Conservation (phyloP, 2,329 filamentous ascomycete species). For the Curvularia verruculosa region DNA sequence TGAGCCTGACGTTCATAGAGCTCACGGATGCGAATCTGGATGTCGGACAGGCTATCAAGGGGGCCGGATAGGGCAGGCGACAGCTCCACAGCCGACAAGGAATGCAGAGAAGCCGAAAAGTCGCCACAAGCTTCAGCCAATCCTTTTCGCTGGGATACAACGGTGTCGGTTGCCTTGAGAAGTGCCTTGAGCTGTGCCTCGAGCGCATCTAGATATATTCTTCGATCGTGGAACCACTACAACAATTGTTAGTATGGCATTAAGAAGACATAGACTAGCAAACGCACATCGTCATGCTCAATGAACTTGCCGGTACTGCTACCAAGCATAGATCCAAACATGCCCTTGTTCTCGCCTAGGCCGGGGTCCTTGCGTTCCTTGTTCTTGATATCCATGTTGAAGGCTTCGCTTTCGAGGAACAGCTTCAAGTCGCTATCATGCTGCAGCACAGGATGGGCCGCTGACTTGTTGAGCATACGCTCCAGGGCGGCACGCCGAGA, state of each 20-base stretch:
- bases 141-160: slow-evolving; percentile 89
- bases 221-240: slow-evolving; percentile 97
- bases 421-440: slow-evolving; percentile 94
- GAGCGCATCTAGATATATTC: slow-evolving; percentile 90
- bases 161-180: slow-evolving; percentile 91
- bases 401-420: slow-evolving; percentile 94
- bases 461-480: slow-evolving; percentile 97
- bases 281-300: slow-evolving; percentile 89
- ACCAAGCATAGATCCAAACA: slow-evolving; percentile 82
- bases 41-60: slow-evolving; percentile 86
- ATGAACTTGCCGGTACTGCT: slow-evolving; percentile 84
- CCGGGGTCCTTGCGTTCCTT: slow-evolving; percentile 90
- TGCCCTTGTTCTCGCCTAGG: slow-evolving; percentile 87
- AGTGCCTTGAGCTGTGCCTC: slow-evolving; percentile 89
- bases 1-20: slow-evolving; percentile 96
- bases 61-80: slow-evolving; percentile 87
- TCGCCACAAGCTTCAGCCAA: slow-evolving; percentile 92
- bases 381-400: slow-evolving; percentile 97
- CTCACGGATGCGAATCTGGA: slow-evolving; percentile 92
- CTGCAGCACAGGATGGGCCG: slow-evolving; percentile 85
- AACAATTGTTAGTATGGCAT: slow-evolving; percentile 15
- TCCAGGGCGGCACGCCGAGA: slow-evolving; percentile 88
- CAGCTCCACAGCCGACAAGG: slow-evolving; percentile 88
- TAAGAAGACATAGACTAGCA: not conserved
- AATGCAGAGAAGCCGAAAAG: slow-evolving; percentile 91